phyloP scores from a whole-genome alignment of 2,329 filamentous ascomycete species.

The Fusarium metavorans region DNA sequence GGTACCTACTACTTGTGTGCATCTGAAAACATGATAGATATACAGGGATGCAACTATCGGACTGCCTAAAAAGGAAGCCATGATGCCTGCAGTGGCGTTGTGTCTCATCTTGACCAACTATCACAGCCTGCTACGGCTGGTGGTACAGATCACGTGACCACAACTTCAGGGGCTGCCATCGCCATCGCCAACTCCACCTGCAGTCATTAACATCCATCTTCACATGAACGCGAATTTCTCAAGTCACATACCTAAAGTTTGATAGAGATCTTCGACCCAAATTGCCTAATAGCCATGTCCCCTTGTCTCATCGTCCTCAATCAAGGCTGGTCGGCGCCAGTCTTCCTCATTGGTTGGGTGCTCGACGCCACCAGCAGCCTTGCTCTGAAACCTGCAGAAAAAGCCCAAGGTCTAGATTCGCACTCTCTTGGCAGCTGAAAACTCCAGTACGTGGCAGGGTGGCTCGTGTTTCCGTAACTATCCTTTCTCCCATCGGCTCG shows the following conservation, averaged over 20 bases:
- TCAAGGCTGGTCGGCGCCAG: not conserved
- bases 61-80: not conserved
- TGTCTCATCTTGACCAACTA: not conserved
- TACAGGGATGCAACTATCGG: not conserved
- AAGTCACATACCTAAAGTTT: not conserved
- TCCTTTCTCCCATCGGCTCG: not conserved
- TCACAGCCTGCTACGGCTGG: not conserved
- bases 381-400: not conserved
- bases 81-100: not conserved
- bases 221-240: not conserved
- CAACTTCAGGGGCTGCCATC: too few species aligned
- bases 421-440: not conserved
- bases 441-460: not conserved
- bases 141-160: not conserved
- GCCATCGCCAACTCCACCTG: too few species aligned
- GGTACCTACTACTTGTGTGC: not conserved
- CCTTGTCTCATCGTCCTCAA: not conserved
- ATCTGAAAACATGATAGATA: not conserved
- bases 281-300: not conserved
- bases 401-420: not conserved
- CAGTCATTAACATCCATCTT: too few species aligned
- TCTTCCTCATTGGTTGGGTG: not conserved
- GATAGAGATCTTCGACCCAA: not conserved
- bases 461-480: not conserved
- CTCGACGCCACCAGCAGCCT: not conserved